Evolutionary conservation across 768 basidiomycete genomes (phyloP).

Genomic region (Leccinum olivaceopallidum): DNA sequence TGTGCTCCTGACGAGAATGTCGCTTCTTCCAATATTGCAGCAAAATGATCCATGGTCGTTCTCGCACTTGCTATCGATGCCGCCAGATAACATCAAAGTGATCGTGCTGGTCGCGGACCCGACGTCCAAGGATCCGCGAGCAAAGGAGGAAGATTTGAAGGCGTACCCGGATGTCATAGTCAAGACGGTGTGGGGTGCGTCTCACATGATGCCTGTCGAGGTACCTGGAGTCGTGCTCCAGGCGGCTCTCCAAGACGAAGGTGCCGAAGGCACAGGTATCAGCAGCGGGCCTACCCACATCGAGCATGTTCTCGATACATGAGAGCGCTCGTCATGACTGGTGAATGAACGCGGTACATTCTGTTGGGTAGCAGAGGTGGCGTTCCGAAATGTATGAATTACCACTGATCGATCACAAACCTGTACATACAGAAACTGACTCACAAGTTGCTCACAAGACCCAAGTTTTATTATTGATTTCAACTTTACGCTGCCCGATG

Average conservation of each 20-base stretch:
- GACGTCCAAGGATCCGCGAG: background rate
- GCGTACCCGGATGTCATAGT: conserved; percentile 7
- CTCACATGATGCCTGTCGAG: conserved; percentile 18
- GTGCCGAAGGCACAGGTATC: background rate
- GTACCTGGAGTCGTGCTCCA: conserved; percentile 14
- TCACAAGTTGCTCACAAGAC: too few species aligned
- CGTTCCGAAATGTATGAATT: too few species aligned
- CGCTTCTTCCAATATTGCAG: conserved; percentile 2
- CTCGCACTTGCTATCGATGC: background rate
- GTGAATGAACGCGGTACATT: too few species aligned
- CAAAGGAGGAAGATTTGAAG: conserved; percentile 1
- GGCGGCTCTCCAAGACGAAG: background rate
- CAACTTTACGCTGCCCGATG: too few species aligned
- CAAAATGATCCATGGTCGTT: conserved; percentile 27
- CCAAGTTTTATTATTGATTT: too few species aligned
- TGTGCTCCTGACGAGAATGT: background rate
- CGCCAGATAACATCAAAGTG: conserved; percentile 13
- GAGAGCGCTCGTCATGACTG: too few species aligned
- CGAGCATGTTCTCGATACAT: too few species aligned
- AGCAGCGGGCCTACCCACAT: too few species aligned
- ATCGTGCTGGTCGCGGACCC: conserved; percentile 17
- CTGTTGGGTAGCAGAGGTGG: too few species aligned
- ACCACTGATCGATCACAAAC: too few species aligned
- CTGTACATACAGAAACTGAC: too few species aligned
- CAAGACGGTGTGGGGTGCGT: conserved; percentile 11